phyloP scores from a whole-genome alignment of 1,139 yeast species.

The Debaryomycetaceae sp. region DNA sequence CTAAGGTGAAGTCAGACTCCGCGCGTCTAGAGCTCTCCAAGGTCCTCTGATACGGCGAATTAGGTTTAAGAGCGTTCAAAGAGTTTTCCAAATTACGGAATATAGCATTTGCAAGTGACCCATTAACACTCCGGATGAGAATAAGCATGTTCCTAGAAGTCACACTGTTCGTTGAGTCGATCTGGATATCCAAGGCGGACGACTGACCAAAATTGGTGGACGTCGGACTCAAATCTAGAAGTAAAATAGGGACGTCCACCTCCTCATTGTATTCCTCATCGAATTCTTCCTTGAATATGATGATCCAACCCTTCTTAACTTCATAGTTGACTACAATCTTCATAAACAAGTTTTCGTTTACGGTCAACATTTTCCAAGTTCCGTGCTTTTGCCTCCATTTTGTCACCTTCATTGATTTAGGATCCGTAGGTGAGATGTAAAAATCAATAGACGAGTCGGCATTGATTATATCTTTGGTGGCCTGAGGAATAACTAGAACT shows the following conservation, averaged over 20 bases:
- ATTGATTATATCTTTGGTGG: conserved; percentile 37
- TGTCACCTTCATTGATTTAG: conserved; percentile 39
- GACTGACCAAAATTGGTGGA: conserved; percentile 29
- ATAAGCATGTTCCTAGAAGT: conserved; percentile 26
- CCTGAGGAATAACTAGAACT: conserved; percentile 29
- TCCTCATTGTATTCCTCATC: conserved; percentile 29
- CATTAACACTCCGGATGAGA: conserved; percentile 34
- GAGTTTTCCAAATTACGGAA: conserved; percentile 25
- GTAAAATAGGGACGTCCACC: conserved; percentile 35
- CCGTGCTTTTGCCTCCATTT: conserved; percentile 44
- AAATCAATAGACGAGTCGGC: conserved; percentile 39
- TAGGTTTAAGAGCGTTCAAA: conserved; percentile 16
- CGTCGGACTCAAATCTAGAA: conserved; percentile 26
- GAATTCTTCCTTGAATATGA: conserved; percentile 40
- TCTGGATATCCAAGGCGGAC: conserved; percentile 41
- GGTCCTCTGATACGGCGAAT: conserved; percentile 10
- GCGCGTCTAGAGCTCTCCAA: conserved; percentile 17
- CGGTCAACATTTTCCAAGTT: conserved; percentile 46
- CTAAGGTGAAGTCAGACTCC: conserved; percentile 30
- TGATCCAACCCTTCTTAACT: conserved; percentile 33
- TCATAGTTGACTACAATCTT: conserved; percentile 39
- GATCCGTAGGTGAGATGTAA: conserved; percentile 32
- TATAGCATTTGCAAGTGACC: conserved; percentile 24
- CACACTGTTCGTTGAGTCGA: conserved; percentile 30
- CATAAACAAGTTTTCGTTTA: conserved; percentile 32